Base-by-base conservation (phyloP, 75 land plant genomes). In the Selaginella moellendorffii region DNA sequence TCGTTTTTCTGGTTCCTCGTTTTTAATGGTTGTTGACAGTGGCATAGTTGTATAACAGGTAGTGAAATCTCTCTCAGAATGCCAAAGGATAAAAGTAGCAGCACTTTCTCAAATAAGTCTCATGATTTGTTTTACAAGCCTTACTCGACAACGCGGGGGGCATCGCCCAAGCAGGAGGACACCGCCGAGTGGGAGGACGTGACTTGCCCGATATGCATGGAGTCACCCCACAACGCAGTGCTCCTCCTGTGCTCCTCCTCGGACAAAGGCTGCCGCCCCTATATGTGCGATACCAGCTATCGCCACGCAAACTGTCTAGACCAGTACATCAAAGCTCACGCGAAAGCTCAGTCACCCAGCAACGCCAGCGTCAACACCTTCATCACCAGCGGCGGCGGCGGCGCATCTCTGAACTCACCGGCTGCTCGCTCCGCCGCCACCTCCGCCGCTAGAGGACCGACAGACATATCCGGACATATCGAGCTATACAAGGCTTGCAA, bases 221-320 rank as follows among this genome's bases (percentile, higher is more conserved):
- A 56, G 59, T 56, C 19, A 5, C 59, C 59, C 2, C 59, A 56
- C 59, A 56, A 56, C 19, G 59, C 59, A 56, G 24, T 56, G 8
- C 59, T 56, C 24, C 59, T 56, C 2, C 59, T 56, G 19, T 56
- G 59, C n/a, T 8, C 59, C 9, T 56, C 59, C 24, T 19, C 5
- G 8, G 59, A 56, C 24, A 56, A 56, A 25, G 59, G 59, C 24
- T 56, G 59, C 59, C 59, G 21, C 17, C 59, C 59, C n/a, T 56
- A 56, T 24, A 56, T 56, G 59, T 56, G 59, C 19, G 24, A 56
- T 24, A 56, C 59, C 5, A 21, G 8, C 19, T 8, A 5, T 8
- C n/a, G 8, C 59, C 8, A 8, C 19, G 8, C 8, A 25, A 56
- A 56, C 59, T 56, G 59, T 19, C 24, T 56, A 2, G 59, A 56